Evolutionary conservation across 2,329 filamentous ascomycete genomes (phyloP).

Genomic region (Neonectria coccinea): DNA sequence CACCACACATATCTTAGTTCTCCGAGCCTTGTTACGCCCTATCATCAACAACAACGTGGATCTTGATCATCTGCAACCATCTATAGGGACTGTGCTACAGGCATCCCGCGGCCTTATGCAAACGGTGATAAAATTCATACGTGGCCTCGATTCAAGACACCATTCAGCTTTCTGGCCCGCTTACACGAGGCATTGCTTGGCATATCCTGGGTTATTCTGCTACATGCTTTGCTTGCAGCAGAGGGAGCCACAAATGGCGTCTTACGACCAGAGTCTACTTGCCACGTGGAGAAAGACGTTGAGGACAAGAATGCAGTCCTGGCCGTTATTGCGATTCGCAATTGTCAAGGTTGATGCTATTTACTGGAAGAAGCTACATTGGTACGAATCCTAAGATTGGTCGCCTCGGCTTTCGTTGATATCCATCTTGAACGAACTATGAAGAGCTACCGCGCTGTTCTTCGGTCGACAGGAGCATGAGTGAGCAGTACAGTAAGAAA

Average conservation of each 20-base stretch:
- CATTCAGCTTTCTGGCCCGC: conserved; percentile 38
- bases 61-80: conserved; percentile 13
- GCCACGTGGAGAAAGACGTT: conserved; percentile 34
- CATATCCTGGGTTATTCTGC: background rate
- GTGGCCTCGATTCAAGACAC: conserved; percentile 30
- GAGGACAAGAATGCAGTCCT: conserved; percentile 35
- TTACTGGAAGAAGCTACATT: conserved; percentile 35
- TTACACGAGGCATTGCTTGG: conserved; percentile 34
- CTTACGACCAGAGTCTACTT: conserved; percentile 29
- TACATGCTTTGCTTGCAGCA: background rate
- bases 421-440: too few relatives aligned
- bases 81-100: conserved; percentile 29
- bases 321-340: conserved; percentile 37
- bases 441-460: too few relatives aligned
- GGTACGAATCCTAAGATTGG: too few relatives aligned
- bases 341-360: conserved; percentile 41
- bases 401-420: too few relatives aligned
- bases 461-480: too few relatives aligned
- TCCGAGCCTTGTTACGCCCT: background rate
- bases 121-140: conserved; percentile 30
- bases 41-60: background rate
- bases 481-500: background rate
- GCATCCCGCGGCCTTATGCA: conserved; percentile 33
- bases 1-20: background rate
- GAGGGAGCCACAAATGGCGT: background rate